These are phyloP conservation scores for Pugionium cornutum DNA, from an alignment of 345 rosid genomes.

Conservation along the genomic window DNA sequence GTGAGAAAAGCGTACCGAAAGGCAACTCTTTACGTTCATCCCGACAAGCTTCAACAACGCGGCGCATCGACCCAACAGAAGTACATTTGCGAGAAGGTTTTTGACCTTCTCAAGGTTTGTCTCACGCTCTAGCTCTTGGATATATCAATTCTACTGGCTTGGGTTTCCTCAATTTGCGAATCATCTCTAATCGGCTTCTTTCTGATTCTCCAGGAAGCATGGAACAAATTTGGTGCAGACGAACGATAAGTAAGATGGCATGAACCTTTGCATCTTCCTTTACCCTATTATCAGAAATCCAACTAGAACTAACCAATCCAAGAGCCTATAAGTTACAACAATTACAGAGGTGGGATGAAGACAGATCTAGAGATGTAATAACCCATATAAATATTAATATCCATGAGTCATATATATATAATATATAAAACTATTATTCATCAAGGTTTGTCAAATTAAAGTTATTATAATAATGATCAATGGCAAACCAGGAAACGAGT, in stretches of 20 bases:
- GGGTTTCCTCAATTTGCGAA: neutral
- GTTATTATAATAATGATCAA: conserved; percentile 18
- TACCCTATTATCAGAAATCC: conserved; percentile 10
- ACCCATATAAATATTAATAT: conserved; percentile 22
- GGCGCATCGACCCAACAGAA: conserved; percentile 91
- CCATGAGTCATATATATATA: conserved; percentile 27
- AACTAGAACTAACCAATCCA: conserved; percentile 18
- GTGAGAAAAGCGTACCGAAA: conserved; percentile 90
- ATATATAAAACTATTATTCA: conserved; percentile 24
- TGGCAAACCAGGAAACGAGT: conserved; percentile 9
- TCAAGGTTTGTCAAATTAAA: conserved; percentile 22
- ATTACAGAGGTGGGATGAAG: conserved; percentile 29
- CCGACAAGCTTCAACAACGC: conserved; percentile 94
- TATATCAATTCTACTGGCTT: neutral
- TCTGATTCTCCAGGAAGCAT: conserved; percentile 57
- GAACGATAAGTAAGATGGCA: conserved; percentile 44
- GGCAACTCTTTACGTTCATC: conserved; percentile 90
- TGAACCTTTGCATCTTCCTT: conserved; percentile 20
- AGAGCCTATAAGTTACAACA: conserved; percentile 7
- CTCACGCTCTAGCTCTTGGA: neutral
- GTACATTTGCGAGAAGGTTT: conserved; percentile 90
- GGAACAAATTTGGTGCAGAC: conserved; percentile 70
- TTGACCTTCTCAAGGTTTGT: conserved; percentile 85
- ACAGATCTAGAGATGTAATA: conserved; percentile 39
- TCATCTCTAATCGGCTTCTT: neutral